Evolutionary conservation across 768 basidiomycete species (phyloP).

Genomic region (Hygrocybe coccinea): DNA sequence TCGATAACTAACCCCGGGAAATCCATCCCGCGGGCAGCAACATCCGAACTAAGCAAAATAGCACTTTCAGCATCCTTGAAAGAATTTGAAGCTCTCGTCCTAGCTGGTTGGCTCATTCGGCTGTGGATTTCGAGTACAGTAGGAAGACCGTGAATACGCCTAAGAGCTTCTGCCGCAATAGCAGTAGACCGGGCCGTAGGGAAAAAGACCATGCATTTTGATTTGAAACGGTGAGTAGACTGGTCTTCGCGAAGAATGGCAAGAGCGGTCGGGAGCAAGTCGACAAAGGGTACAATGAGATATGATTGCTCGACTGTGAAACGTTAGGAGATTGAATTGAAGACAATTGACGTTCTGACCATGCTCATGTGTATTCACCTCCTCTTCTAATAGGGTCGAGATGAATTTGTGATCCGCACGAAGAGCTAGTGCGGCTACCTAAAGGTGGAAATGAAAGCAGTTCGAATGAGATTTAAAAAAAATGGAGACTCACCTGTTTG

Average conservation of each 20-base stretch:
- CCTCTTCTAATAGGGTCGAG: slow-evolving; percentile 53
- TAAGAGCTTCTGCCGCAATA: slow-evolving; percentile 36
- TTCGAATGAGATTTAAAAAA: no score
- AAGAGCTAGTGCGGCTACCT: slow-evolving; percentile 22
- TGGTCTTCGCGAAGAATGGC: slow-evolving; percentile 37
- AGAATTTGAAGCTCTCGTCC: slow-evolving; percentile 44
- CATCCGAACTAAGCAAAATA: slow-evolving; percentile 51
- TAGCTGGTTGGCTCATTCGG: slow-evolving; percentile 45
- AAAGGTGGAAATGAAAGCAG: background rate
- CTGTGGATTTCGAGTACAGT: slow-evolving; percentile 54
- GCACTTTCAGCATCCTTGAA: slow-evolving; percentile 44
- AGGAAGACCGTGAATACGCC: slow-evolving; percentile 26
- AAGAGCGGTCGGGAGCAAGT: slow-evolving; percentile 39
- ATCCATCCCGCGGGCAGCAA: slow-evolving; percentile 64
- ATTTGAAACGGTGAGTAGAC: slow-evolving; percentile 23
- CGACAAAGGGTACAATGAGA: slow-evolving; percentile 38
- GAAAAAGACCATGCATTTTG: slow-evolving; percentile 57
- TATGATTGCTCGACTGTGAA: slow-evolving; percentile 43
- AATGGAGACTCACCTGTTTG: slow-evolving; percentile 36
- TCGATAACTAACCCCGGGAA: slow-evolving; percentile 46
- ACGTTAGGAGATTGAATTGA: background rate
- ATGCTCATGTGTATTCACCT: slow-evolving; percentile 58
- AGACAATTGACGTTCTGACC: slow-evolving; percentile 29
- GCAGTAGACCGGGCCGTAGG: slow-evolving; percentile 60
- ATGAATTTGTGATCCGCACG: slow-evolving; percentile 42